Evolutionary conservation across 495 filamentous ascomycete genomes (phyloP).

Genomic region (Aspergillus avenaceus): DNA sequence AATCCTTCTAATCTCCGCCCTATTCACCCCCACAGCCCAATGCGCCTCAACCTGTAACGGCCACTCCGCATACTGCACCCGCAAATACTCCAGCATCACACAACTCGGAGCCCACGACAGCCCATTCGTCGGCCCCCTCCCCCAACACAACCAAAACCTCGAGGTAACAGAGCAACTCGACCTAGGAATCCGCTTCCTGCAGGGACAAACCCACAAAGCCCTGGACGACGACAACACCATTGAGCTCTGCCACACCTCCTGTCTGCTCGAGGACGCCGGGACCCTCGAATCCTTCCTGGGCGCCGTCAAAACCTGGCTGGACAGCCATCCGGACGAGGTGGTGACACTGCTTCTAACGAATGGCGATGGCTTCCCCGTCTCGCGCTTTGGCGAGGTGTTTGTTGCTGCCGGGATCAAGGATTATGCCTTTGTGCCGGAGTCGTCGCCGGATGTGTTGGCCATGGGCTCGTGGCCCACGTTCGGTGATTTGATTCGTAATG

Average conservation of each 20-base stretch:
- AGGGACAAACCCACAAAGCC: conserved; percentile 61
- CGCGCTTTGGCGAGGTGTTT: conserved; percentile 52
- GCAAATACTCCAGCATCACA: conserved; percentile 61
- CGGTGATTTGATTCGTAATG: conserved; percentile 52
- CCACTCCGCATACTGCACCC: conserved; percentile 55
- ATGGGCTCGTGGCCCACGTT: conserved; percentile 60
- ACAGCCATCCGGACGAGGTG: conserved; percentile 61
- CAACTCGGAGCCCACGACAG: conserved; percentile 68
- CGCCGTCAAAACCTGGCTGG: conserved; percentile 60
- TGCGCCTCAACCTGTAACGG: conserved; percentile 56
- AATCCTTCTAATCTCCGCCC: conserved; percentile 8
- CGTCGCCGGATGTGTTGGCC: conserved; percentile 20
- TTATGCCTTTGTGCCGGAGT: conserved; percentile 55
- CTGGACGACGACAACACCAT: conserved; percentile 40
- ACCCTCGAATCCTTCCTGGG: conserved; percentile 52
- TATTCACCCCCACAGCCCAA: conserved; percentile 3
- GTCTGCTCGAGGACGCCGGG: conserved; percentile 62
- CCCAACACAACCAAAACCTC: conserved; percentile 64
- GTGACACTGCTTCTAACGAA: conserved; percentile 69
- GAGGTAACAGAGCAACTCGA: conserved; percentile 61
- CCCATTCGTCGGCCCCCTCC: conserved; percentile 57
- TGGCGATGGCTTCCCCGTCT: conserved; percentile 48
- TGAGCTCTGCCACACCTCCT: conserved; percentile 63
- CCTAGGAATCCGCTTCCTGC: conserved; percentile 64
- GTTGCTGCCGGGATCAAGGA: conserved; percentile 46